Conservation (phyloP, 2,329 filamentous ascomycete genomes). For the Botrytis aclada region DNA sequence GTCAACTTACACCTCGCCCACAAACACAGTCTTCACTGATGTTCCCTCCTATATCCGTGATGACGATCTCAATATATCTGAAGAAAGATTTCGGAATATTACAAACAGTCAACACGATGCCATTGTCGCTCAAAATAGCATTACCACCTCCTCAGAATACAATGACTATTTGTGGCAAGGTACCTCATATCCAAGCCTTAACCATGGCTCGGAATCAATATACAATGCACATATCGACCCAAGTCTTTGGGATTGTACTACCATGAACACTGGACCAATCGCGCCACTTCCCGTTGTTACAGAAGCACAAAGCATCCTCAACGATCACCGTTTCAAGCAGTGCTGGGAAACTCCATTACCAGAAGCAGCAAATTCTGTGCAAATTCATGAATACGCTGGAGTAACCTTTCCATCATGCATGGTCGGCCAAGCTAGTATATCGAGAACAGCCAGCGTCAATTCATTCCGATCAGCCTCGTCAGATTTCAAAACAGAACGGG, state of each 20-base stretch:
- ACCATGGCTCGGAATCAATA: neutral
- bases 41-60: neutral
- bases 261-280: neutral
- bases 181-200: neutral
- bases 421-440: neutral
- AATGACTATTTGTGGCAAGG: neutral
- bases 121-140: neutral
- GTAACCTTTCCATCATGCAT: neutral
- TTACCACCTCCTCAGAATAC: neutral
- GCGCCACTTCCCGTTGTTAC: neutral
- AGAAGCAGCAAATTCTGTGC: neutral
- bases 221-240: neutral
- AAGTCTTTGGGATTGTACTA: neutral
- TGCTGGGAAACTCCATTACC: neutral
- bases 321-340: neutral
- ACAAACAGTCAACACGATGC: neutral
- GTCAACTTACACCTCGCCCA: neutral
- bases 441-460: neutral
- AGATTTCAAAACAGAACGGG: neutral
- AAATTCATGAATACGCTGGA: neutral
- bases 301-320: neutral
- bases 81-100: neutral
- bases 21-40: neutral
- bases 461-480: neutral
- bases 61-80: neutral